Percentiles rank a stretch among this genome's conserved stretches.
Conservation (phyloP, 2,329 filamentous ascomycete genomes). For the Celoporthe dispersa region DNA sequence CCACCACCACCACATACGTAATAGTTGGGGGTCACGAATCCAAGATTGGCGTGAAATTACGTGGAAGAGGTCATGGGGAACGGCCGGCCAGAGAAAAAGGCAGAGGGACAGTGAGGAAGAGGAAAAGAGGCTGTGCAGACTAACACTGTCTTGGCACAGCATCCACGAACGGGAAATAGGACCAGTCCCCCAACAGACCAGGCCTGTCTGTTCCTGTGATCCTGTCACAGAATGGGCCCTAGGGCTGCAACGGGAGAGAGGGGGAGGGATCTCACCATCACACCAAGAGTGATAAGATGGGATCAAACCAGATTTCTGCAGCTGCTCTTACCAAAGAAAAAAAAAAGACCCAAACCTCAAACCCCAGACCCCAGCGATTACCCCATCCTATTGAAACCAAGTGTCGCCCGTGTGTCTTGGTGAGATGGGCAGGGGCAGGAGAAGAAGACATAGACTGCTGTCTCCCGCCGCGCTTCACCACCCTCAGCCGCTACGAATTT, state of each 20-base stretch:
- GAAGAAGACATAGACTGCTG: not conserved
- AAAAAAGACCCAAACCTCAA: constrained; percentile 10
- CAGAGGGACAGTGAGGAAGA: no score
- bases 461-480: no score
- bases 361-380: constrained; percentile 17
- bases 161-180: not conserved
- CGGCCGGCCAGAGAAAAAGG: no score
- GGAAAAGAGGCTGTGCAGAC: constrained; percentile 8
- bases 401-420: constrained; percentile 9
- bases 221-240: not conserved
- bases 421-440: not conserved
- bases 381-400: constrained; percentile 24
- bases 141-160: constrained; percentile 5
- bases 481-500: not conserved
- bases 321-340: not conserved
- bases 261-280: not conserved
- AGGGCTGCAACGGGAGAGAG: not conserved
- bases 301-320: constrained; percentile 13
- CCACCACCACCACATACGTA: not conserved
- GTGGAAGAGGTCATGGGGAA: no score
- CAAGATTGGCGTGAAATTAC: not conserved
- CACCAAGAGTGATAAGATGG: not conserved
- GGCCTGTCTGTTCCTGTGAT: no score
- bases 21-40: not conserved
- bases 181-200: not conserved